These are phyloP conservation scores for Persicaria maculosa DNA, from an alignment of 148 eudicot species.

Conservation along the genomic window DNA sequence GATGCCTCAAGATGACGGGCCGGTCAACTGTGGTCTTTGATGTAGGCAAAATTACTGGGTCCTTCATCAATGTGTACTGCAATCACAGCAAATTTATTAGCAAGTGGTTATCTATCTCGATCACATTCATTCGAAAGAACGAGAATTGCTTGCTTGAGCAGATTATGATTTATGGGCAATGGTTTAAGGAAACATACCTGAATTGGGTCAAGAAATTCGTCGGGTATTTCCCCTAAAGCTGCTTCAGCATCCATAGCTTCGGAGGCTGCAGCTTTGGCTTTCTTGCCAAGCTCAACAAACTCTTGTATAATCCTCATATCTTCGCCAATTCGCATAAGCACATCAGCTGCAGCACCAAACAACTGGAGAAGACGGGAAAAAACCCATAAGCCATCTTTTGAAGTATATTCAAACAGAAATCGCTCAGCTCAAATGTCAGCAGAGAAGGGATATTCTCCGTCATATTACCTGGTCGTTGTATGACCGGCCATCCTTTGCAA, in stretches of 20 bases:
- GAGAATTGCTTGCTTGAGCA: not conserved
- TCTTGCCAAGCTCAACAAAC: slow-evolving; percentile 74
- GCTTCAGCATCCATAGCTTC: slow-evolving; percentile 97
- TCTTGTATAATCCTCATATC: slow-evolving; percentile 68
- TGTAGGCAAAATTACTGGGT: slow-evolving; percentile 93
- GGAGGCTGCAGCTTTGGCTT: slow-evolving; percentile 77
- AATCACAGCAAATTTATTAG: slow-evolving; percentile 14
- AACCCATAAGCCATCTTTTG: not conserved
- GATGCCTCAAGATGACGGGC: slow-evolving; percentile 94
- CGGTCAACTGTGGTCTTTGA: slow-evolving; percentile 80
- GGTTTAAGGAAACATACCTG: slow-evolving; percentile 37
- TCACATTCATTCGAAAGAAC: not conserved
- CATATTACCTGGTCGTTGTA: slow-evolving; percentile 78
- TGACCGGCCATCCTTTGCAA: slow-evolving; percentile 89
- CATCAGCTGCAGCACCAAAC: slow-evolving; percentile 79
- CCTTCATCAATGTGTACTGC: slow-evolving; percentile 97
- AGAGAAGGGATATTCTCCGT: not conserved
- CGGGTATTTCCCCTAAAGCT: slow-evolving; percentile 93
- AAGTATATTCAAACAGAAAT: not conserved
- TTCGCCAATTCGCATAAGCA: slow-evolving; percentile 74
- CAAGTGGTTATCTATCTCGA: not conserved
- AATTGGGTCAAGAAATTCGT: slow-evolving; percentile 97
- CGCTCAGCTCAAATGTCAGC: slow-evolving; percentile 5
- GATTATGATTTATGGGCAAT: not conserved
- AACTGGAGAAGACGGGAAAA: slow-evolving; percentile 35